Evolutionary conservation across 768 basidiomycete genomes (phyloP).

Genomic region (Mycena indigotica): DNA sequence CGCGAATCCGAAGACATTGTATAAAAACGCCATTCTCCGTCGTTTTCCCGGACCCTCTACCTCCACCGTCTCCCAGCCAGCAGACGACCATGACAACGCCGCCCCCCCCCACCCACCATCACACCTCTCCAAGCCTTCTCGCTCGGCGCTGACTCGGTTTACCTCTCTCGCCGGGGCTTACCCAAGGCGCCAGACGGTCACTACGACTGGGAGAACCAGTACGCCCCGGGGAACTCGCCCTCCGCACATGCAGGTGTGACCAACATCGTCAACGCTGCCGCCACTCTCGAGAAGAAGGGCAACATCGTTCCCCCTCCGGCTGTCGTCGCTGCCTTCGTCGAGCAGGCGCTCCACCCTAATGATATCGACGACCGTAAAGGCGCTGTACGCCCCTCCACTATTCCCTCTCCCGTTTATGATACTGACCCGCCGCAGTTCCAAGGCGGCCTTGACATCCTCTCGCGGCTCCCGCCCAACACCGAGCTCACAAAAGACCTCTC

Average conservation of each 20-base stretch:
- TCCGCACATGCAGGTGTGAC: constrained; percentile 39
- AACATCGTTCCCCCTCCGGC: constrained; percentile 27
- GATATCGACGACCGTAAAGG: constrained; percentile 46
- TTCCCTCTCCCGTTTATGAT: background rate
- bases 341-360: constrained; percentile 32
- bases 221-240: constrained; percentile 27
- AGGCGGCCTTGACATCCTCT: constrained; percentile 31
- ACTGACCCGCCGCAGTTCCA: constrained; percentile 27
- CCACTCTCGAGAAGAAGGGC: constrained; percentile 27
- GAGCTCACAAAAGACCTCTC: constrained; percentile 25
- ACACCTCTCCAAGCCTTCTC: constrained; percentile 29
- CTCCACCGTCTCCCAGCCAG: too few relatives aligned
- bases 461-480: constrained; percentile 26
- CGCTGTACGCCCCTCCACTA: constrained; percentile 30
- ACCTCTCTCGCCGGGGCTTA: constrained; percentile 39
- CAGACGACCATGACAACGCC: too few relatives aligned
- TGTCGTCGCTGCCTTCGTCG: constrained; percentile 33
- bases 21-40: too few relatives aligned
- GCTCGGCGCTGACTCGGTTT: constrained; percentile 35
- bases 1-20: too few relatives aligned
- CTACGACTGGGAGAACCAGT: constrained; percentile 45
- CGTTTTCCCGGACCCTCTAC: too few relatives aligned
- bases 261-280: constrained; percentile 36
- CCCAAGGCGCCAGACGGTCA: constrained; percentile 47
- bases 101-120: too few relatives aligned